Percentiles rank a stretch among this genome's conserved stretches.
These are phyloP conservation scores for Yarrowia phangngaensis DNA, from an alignment of 805 yeast species.

Conservation along the genomic window DNA sequence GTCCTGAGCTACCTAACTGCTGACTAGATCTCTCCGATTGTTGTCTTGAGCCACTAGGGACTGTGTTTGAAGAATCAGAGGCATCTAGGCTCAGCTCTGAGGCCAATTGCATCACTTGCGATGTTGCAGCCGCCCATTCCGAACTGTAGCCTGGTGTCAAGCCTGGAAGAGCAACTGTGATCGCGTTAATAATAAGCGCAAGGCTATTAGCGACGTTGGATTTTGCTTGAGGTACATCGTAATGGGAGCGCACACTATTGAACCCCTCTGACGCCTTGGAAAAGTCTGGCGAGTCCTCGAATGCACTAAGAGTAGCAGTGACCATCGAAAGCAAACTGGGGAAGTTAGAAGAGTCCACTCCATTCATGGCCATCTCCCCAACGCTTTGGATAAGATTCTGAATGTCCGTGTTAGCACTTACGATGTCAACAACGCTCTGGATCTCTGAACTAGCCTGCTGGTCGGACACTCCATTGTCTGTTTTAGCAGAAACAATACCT, in stretches of 20 bases:
- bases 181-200: conserved; percentile 8
- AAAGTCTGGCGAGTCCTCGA: conserved; percentile 23
- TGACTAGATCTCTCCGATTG: too few relatives aligned
- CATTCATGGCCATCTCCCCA: conserved; percentile 14
- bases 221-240: conserved; percentile 18
- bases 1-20: too few relatives aligned
- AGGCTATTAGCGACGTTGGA: conserved; percentile 15
- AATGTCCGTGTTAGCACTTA: conserved; percentile 13
- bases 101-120: conserved; percentile 9
- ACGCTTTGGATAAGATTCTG: conserved; percentile 17
- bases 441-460: conserved; percentile 26
- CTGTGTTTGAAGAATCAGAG: not conserved
- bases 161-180: conserved; percentile 20
- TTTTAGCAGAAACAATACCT: conserved; percentile 20
- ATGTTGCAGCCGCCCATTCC: conserved; percentile 18
- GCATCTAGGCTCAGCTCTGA: conserved; percentile 11
- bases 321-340: conserved; percentile 22
- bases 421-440: conserved; percentile 25
- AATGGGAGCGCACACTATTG: conserved; percentile 15
- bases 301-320: conserved; percentile 17
- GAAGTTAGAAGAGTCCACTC: conserved; percentile 17
- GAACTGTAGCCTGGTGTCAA: conserved; percentile 9
- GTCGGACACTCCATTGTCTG: conserved; percentile 24
- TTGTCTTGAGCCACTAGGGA: too few relatives aligned
- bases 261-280: conserved; percentile 22